These are phyloP conservation scores for Cyamopsis tetragonoloba DNA, from an alignment of 306 rosid genomes.

Conservation along the genomic window DNA sequence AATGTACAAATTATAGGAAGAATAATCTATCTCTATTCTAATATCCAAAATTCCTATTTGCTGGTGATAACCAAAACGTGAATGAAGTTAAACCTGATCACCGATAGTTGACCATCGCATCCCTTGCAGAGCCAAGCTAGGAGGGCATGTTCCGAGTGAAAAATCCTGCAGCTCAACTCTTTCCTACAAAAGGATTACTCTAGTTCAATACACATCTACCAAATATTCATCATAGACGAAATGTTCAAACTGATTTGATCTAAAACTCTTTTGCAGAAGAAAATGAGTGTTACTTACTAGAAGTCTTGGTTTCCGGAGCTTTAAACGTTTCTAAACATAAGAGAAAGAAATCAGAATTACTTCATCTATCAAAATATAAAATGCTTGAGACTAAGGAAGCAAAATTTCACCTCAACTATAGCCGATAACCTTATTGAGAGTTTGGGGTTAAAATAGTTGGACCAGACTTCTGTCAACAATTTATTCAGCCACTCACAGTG, in stretches of 20 bases:
- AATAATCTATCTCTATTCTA: not conserved
- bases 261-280: not conserved
- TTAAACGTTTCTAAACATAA: constrained; percentile 66
- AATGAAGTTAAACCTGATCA: constrained; percentile 64
- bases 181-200: constrained; percentile 55
- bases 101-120: constrained; percentile 77
- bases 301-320: constrained; percentile 72
- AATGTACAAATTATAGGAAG: not conserved
- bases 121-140: constrained; percentile 81
- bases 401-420: constrained; percentile 69
- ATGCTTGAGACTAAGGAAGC: constrained; percentile 16
- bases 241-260: not conserved
- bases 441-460: constrained; percentile 57
- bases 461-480: constrained; percentile 79
- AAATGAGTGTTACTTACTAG: constrained; percentile 52
- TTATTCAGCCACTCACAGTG: constrained; percentile 94
- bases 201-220: constrained; percentile 14
- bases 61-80: constrained; percentile 15
- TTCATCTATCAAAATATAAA: constrained; percentile 5
- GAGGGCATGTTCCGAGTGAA: constrained; percentile 86
- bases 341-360: constrained; percentile 12
- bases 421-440: constrained; percentile 64
- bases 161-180: constrained; percentile 72
- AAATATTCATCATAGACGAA: constrained; percentile 24
- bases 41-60: not conserved